Base-by-base conservation (phyloP, 495 filamentous ascomycete species). In the Ascobolus immersus region DNA sequence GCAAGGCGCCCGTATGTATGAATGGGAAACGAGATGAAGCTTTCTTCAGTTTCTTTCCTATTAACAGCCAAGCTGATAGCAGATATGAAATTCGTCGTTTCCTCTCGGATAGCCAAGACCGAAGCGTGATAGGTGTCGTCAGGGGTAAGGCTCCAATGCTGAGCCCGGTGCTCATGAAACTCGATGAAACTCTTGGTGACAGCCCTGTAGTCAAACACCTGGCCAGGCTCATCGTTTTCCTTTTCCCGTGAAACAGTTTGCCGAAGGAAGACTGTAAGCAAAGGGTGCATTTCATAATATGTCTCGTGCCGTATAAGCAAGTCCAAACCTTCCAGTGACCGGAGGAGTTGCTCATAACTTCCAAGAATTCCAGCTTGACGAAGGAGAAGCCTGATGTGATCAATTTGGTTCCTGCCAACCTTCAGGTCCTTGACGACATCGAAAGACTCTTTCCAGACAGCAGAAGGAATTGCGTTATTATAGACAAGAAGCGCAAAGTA, bases 11-110 rank as follows among this genome's bases (percentile, higher is more conserved):
- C 21, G 34, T 37, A 43, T 11, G 13, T 19, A 14, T 43, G 29
- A 4, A 42, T 11, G 0, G 41, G 41, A 12, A 43, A 43, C 17
- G 9, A 37, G 15, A 29, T 22, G 13, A 43, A 43, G 17, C 31
- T 23, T 17, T 37, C 29, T 25, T 37, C 25, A 4, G 39, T 24
- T 13, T 26, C 23, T 9, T 8, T 13, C 14, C 18, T 23, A 6
- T 22, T 24, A 28, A 43, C 14, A 3, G 39, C 28, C 18, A 42
- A 27, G 19, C 33, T 29, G 17, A 43, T 38, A 11, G 40, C 41
- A 6, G 40, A 37, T 12, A 43, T 33, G 31, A 43, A 43, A n/a
- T 43, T 43, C 8, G 18, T 43, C 20, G 42, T 39, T 20, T 43
- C 41, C n/a, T 43, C 24, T 8, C 24, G 28, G 4, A 43, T 23